Base-by-base conservation (phyloP, 495 filamentous ascomycete species). In the Penicillium taxi region DNA sequence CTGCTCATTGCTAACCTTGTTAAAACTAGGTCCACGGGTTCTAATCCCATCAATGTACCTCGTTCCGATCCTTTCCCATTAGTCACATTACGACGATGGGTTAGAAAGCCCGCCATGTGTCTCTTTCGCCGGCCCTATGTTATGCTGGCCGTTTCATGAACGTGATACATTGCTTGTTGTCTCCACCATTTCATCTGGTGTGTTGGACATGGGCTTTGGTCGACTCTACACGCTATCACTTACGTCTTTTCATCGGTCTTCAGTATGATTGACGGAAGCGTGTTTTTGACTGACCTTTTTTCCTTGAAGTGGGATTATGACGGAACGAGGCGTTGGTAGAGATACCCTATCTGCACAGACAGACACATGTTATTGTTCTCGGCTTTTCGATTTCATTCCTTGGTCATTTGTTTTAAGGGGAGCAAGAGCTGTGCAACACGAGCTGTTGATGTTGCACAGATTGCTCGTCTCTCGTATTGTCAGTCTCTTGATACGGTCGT, bases 1-100 rank as follows among this genome's bases (percentile, higher is more conserved):
- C 5, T 21, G 5, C 7, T 23, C 26, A 9, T 22, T n/a, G 6
- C 16, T 15, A 9, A 14, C n/a, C 11, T 28, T 11, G 26, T 16
- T 16, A 18, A 26, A 26, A 12, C 21, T 42, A 72, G 69, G 73
- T 77, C 61, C 73, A 77, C 51, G 73, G 73, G 29, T 77, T 77
- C 64, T 77, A 74, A 59, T 48, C 54, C 47, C 47, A 44, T 58
- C 58, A 48, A 52, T 61, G 50, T 61, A 53, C 51, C 58, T 56
- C 56, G 59, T 63, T 66, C 64, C 57, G 41, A 55, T 63, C 60
- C 60, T 47, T 64, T 48, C 60, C 57, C 58, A 54, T 57, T 52
- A 55, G 59, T 66, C 55, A 13, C 41, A 47, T 60, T 58, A 42
- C 58, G 55, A 49, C 53, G 57, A 56, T 58, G 47, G 55, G 52